Conservation (phyloP, 768 basidiomycete species). For the Boletellus ananas region DNA sequence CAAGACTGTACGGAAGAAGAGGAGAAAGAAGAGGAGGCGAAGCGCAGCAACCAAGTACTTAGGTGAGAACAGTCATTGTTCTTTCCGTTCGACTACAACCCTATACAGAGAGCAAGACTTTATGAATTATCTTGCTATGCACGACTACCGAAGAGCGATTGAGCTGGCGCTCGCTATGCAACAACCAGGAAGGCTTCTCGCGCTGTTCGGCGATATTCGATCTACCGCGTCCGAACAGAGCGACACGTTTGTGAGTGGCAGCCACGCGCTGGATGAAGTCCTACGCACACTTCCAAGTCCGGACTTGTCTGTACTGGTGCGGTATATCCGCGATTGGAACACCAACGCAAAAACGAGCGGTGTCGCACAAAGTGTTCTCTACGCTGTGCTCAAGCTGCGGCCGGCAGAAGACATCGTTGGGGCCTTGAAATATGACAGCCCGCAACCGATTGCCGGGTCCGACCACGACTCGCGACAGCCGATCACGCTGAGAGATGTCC, state of each 20-base stretch:
- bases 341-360: constrained; percentile 83
- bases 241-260: constrained; percentile 55
- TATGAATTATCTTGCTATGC: constrained; percentile 78
- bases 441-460: constrained; percentile 9
- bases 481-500: constrained; percentile 58
- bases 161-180: constrained; percentile 89
- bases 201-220: constrained; percentile 69
- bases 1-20: constrained; percentile 88
- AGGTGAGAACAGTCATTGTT: constrained; percentile 53
- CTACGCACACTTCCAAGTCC: constrained; percentile 64
- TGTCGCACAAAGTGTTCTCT: constrained; percentile 81
- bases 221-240: constrained; percentile 23
- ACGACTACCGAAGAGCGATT: constrained; percentile 90
- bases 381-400: constrained; percentile 75
- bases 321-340: constrained; percentile 90
- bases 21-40: constrained; percentile 67
- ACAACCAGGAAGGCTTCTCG: constrained; percentile 83
- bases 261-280: constrained; percentile 73
- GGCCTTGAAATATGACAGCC: constrained; percentile 46
- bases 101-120: constrained; percentile 92
- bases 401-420: constrained; percentile 68
- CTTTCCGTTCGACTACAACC: constrained; percentile 8
- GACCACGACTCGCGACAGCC: constrained; percentile 29
- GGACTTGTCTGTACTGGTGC: constrained; percentile 78
- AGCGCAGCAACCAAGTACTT: constrained; percentile 69